These are phyloP conservation scores for Phlyctochytrium arcticum DNA, from an alignment of 192 early-diverging fungal species.

Conservation along the genomic window DNA sequence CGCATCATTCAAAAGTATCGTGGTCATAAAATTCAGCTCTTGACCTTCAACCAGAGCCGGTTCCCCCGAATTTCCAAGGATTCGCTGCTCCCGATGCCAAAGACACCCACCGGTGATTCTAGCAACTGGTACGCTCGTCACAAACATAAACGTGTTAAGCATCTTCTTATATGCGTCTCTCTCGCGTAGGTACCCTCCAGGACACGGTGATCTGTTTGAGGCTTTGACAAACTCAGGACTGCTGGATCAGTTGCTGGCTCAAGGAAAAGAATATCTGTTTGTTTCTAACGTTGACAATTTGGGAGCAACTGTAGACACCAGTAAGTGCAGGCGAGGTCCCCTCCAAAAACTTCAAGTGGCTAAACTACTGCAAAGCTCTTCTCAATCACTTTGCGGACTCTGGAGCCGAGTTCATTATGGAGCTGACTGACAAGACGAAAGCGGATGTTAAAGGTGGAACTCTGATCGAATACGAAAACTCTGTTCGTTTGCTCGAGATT, in stretches of 20 bases:
- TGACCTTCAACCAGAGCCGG: slow-evolving; percentile 97
- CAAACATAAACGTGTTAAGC: background rate
- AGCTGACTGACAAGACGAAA: slow-evolving; percentile 99
- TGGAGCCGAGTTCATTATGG: slow-evolving; percentile 95
- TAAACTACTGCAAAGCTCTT: slow-evolving; percentile 62
- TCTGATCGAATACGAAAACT: slow-evolving; percentile 93
- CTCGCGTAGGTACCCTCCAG: slow-evolving; percentile 85
- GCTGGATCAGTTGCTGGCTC: slow-evolving; percentile 80
- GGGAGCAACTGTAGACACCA: slow-evolving; percentile 91
- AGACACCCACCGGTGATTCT: slow-evolving; percentile 58
- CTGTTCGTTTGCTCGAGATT: slow-evolving; percentile 91
- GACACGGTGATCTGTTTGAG: slow-evolving; percentile 98
- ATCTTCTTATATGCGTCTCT: background rate
- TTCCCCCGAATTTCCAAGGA: slow-evolving; percentile 93
- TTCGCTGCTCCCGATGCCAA: slow-evolving; percentile 79
- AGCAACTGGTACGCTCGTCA: slow-evolving; percentile 55
- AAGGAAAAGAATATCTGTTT: slow-evolving; percentile 98
- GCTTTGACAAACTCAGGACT: slow-evolving; percentile 87
- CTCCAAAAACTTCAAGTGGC: background rate
- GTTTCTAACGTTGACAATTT: slow-evolving; percentile 99
- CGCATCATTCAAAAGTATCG: slow-evolving; percentile 98
- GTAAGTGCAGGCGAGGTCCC: slow-evolving; percentile 18
- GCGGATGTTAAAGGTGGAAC: slow-evolving; percentile 99
- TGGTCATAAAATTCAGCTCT: slow-evolving; percentile 83
- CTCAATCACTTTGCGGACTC: slow-evolving; percentile 85